These are phyloP conservation scores for Fusarium albidum DNA, from an alignment of 2,329 filamentous ascomycete genomes.

Conservation along the genomic window DNA sequence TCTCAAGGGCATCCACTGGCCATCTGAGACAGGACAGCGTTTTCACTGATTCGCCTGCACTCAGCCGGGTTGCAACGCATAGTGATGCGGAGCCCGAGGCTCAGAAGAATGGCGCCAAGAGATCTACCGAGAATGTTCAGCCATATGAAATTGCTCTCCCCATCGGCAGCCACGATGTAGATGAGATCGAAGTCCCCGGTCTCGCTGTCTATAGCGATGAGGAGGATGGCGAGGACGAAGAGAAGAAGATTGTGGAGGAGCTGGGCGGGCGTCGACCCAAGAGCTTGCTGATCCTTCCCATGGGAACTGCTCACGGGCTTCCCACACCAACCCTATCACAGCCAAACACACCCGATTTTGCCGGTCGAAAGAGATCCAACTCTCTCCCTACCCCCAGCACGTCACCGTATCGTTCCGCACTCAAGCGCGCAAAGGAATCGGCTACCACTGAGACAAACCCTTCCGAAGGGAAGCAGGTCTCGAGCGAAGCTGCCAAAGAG, in stretches of 20 bases:
- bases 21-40: conserved; percentile 46
- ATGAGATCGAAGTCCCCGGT: conserved; percentile 83
- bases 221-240: conserved; percentile 58
- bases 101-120: conserved; percentile 22
- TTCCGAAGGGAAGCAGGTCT: conserved; percentile 10
- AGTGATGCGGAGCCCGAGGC: conserved; percentile 31
- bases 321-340: conserved; percentile 46
- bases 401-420: conserved; percentile 33
- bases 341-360: conserved; percentile 46
- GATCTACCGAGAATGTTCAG: conserved; percentile 41
- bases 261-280: conserved; percentile 51
- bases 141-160: conserved; percentile 70
- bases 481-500: conserved; percentile 14
- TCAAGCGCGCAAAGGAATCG: conserved; percentile 24
- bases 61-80: conserved; percentile 43
- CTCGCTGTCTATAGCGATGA: conserved; percentile 70
- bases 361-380: conserved; percentile 45
- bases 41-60: conserved; percentile 47
- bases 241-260: conserved; percentile 44
- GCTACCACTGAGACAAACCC: background rate
- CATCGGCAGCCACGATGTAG: conserved; percentile 70
- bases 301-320: conserved; percentile 38
- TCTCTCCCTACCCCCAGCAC: conserved; percentile 38
- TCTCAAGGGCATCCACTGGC: conserved; percentile 55
- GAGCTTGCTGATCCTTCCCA: conserved; percentile 47